These are phyloP conservation scores for Chimonanthus salicifolius DNA, from an alignment of 164 flowering plant genomes.

Conservation along the genomic window DNA sequence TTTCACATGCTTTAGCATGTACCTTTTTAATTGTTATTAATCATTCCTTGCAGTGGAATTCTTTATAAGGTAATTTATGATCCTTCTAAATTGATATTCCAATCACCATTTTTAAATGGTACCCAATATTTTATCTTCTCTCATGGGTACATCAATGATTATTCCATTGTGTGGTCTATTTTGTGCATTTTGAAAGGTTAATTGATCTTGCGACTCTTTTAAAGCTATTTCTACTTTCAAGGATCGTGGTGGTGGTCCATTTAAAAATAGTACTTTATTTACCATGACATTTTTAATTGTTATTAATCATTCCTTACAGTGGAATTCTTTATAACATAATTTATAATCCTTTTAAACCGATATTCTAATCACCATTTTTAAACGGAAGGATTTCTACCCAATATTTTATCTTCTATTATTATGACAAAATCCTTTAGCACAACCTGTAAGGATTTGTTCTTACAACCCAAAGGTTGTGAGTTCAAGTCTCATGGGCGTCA, in stretches of 20 bases:
- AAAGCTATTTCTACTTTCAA: background rate
- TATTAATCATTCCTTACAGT: no score
- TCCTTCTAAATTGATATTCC: background rate
- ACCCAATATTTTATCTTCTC: background rate
- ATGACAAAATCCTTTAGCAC: no score
- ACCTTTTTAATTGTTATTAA: no score
- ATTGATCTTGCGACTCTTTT: background rate
- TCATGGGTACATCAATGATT: background rate
- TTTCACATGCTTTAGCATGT: no score
- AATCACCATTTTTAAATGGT: background rate
- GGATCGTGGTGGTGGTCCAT: background rate
- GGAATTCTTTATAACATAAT: no score
- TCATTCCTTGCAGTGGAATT: no score
- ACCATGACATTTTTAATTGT: no score
- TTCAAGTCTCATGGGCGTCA: no score
- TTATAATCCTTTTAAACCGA: background rate
- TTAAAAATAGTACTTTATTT: no score
- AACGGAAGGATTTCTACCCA: background rate
- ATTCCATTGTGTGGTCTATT: background rate
- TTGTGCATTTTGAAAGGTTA: background rate
- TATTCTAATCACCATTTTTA: background rate
- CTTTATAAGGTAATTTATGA: background rate
- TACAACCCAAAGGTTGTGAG: no score
- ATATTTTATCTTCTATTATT: background rate
- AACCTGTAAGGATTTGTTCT: no score